Percentiles rank a stretch among this genome's conserved stretches.
Conservation (phyloP, 805 yeast species). For the Starmera dryadoides region DNA sequence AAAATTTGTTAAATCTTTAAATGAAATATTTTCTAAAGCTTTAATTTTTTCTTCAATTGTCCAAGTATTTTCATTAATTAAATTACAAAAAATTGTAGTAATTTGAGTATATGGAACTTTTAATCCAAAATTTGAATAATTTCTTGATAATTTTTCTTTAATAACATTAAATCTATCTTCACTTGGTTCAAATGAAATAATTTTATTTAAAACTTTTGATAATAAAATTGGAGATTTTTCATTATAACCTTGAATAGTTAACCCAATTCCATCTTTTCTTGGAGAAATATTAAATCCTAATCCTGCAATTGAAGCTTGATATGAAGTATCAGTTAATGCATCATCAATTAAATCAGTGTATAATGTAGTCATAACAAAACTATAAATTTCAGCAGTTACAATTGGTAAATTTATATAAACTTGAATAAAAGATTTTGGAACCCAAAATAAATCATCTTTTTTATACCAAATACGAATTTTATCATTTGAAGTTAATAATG, state of each 20-base stretch:
- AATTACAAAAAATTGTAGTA: constrained; percentile 49
- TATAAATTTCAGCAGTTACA: constrained; percentile 49
- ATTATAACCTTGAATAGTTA: constrained; percentile 72
- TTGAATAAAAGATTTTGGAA: constrained; percentile 76
- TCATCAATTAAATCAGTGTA: constrained; percentile 71
- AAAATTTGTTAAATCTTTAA: constrained; percentile 44
- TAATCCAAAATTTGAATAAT: constrained; percentile 60
- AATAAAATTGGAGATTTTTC: constrained; percentile 68
- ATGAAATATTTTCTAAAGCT: constrained; percentile 36
- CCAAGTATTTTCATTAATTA: constrained; percentile 73
- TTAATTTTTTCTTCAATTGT: constrained; percentile 51
- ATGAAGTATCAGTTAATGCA: constrained; percentile 64
- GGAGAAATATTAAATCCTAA: constrained; percentile 48
- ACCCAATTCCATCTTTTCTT: constrained; percentile 62
- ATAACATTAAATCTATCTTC: constrained; percentile 57
- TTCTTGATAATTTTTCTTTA: constrained; percentile 56
- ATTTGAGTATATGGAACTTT: constrained; percentile 76
- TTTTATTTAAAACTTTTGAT: constrained; percentile 47
- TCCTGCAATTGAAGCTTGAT: constrained; percentile 82
- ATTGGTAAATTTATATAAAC: constrained; percentile 60
- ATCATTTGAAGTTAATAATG: constrained; percentile 44
- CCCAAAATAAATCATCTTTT: constrained; percentile 81
- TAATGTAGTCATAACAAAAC: constrained; percentile 51
- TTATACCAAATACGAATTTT: constrained; percentile 74
- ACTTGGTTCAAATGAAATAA: constrained; percentile 43